These are phyloP conservation scores for Dentipellis sp. DNA, from an alignment of 768 basidiomycete species.

Conservation along the genomic window DNA sequence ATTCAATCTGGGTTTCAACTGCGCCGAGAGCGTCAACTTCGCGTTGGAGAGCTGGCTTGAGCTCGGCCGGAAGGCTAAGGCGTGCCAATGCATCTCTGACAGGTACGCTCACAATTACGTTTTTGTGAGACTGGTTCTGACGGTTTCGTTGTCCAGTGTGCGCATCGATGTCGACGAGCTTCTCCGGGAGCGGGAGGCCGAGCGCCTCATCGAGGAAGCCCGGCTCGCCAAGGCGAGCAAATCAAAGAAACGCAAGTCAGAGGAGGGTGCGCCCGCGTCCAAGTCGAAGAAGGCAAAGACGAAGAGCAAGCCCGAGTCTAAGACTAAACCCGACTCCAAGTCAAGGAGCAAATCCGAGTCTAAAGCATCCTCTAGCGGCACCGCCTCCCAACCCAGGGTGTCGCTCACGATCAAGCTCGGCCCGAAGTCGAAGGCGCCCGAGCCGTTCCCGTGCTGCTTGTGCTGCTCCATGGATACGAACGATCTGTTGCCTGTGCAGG, in stretches of 20 bases:
- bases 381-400: slow-evolving; percentile 25
- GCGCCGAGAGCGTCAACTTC: slow-evolving; percentile 96
- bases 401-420: slow-evolving; percentile 61
- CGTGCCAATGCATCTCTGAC: slow-evolving; percentile 62
- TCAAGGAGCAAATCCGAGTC: neutral
- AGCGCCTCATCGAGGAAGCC: slow-evolving; percentile 23
- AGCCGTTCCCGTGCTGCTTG: slow-evolving; percentile 59
- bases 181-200: slow-evolving; percentile 54
- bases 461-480: slow-evolving; percentile 45
- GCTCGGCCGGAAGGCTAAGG: slow-evolving; percentile 71
- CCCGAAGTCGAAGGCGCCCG: slow-evolving; percentile 47
- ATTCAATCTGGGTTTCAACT: slow-evolving; percentile 94
- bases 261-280: slow-evolving; percentile 26
- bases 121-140: neutral
- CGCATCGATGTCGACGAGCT: slow-evolving; percentile 90
- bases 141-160: slow-evolving; percentile 46
- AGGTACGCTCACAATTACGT: slow-evolving; percentile 35
- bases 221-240: slow-evolving; percentile 8
- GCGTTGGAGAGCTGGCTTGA: slow-evolving; percentile 93
- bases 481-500: slow-evolving; percentile 56
- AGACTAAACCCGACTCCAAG: slow-evolving; percentile 5
- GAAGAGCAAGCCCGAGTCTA: slow-evolving; percentile 17
- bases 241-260: slow-evolving; percentile 30
- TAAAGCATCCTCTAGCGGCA: slow-evolving; percentile 1
- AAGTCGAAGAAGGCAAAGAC: slow-evolving; percentile 42